Conservation (phyloP, 1,284 basidiomycete genomes). For the Tranzscheliella williamsii region DNA sequence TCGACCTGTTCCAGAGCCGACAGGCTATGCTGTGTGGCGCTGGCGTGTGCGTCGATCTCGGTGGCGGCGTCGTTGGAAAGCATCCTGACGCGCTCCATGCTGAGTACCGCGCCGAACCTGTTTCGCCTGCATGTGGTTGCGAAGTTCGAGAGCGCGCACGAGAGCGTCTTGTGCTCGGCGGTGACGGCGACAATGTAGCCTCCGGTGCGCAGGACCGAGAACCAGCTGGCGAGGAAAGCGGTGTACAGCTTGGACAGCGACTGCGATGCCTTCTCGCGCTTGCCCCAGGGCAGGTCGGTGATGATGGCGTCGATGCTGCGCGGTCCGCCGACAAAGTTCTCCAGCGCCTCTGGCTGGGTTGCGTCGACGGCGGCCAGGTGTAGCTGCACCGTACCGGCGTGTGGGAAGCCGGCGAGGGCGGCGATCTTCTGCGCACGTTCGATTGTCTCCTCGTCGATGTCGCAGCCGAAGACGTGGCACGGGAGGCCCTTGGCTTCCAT, state of each 20-base stretch:
- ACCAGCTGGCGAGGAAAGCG: constrained; percentile 30
- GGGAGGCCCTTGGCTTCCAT: constrained; percentile 24
- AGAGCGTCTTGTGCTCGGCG: constrained; percentile 32
- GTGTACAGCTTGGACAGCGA: constrained; percentile 29
- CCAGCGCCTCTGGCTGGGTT: constrained; percentile 7
- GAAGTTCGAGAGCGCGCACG: constrained; percentile 19
- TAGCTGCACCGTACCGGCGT: constrained; percentile 2
- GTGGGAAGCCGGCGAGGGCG: constrained; percentile 12
- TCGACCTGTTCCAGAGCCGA: constrained; percentile 1
- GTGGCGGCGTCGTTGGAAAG: neutral
- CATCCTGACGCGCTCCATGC: constrained; percentile 25
- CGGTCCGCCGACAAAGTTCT: constrained; percentile 22
- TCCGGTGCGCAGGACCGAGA: constrained; percentile 23
- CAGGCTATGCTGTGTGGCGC: neutral
- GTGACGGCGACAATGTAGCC: constrained; percentile 32
- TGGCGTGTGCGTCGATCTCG: neutral
- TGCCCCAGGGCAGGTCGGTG: constrained; percentile 42
- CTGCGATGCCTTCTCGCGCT: constrained; percentile 24
- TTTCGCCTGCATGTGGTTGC: constrained; percentile 31
- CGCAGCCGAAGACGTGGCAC: constrained; percentile 26
- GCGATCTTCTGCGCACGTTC: constrained; percentile 16
- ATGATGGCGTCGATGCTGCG: constrained; percentile 37
- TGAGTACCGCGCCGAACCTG: constrained; percentile 7
- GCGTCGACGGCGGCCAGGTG: constrained; percentile 12
- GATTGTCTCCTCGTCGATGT: constrained; percentile 21